phyloP scores from a whole-genome alignment of 2,329 filamentous ascomycete species.

The Didymella pinodella region DNA sequence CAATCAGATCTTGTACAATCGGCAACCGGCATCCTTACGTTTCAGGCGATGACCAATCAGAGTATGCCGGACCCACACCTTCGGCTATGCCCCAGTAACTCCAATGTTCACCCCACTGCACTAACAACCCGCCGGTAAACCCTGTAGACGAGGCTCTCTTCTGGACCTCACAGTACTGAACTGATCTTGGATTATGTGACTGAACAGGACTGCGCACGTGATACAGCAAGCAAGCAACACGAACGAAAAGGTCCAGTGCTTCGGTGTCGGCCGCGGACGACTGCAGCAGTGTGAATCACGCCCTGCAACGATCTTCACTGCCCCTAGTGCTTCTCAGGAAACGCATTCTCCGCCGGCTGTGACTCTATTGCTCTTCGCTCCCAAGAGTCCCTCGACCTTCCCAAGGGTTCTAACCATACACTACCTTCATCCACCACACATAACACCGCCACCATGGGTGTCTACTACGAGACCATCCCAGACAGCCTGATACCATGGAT shows the following conservation, averaged over 20 bases:
- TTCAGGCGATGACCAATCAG: slow-evolving; percentile 5
- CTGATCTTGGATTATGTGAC: neutral
- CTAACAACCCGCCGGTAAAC: slow-evolving; percentile 1
- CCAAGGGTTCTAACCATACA: neutral
- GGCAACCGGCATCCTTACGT: slow-evolving; percentile 6
- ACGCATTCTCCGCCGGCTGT: neutral
- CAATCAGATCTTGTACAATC: neutral
- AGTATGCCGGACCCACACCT: slow-evolving; percentile 3
- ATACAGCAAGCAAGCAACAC: neutral
- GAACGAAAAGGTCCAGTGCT: neutral
- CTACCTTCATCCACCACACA: neutral
- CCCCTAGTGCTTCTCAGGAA: slow-evolving; percentile 14
- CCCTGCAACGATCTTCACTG: slow-evolving; percentile 5
- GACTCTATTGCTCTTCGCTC: neutral
- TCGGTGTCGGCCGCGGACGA: slow-evolving; percentile 28
- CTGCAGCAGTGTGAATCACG: slow-evolving; percentile 18
- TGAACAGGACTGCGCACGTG: neutral
- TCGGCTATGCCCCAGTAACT: slow-evolving; percentile 10
- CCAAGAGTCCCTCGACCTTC: neutral
- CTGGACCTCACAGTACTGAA: neutral
- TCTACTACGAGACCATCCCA: slow-evolving; percentile 55
- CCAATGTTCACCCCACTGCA: slow-evolving; percentile 17
- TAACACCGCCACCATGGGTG: slow-evolving; percentile 47
- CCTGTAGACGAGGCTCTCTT: neutral
- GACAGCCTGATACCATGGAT: slow-evolving; percentile 53